Conservation (phyloP, 1,139 yeast genomes). For the Candida sanyaensis region DNA sequence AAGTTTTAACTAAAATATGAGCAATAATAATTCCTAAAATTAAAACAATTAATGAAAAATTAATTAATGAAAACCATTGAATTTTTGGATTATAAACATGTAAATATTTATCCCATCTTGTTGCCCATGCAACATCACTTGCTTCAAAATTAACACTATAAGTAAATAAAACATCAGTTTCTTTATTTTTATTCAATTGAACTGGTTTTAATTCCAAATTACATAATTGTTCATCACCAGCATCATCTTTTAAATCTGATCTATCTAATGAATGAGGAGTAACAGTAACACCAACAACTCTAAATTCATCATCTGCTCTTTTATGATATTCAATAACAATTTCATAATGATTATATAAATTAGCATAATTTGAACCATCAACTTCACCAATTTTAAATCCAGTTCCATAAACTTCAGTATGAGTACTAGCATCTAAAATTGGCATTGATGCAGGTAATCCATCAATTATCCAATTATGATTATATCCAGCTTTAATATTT, state of each 20-base stretch:
- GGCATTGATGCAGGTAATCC: slow-evolving; percentile 88
- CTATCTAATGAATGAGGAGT: slow-evolving; percentile 66
- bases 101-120: slow-evolving; percentile 97
- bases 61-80: slow-evolving; percentile 92
- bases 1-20: slow-evolving; percentile 76
- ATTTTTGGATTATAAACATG: slow-evolving; percentile 90
- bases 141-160: slow-evolving; percentile 59
- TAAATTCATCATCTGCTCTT: slow-evolving; percentile 63
- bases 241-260: slow-evolving; percentile 23
- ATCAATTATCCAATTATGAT: slow-evolving; percentile 91
- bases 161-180: slow-evolving; percentile 36
- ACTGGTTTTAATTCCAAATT: slow-evolving; percentile 31
- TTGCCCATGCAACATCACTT: slow-evolving; percentile 88
- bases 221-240: slow-evolving; percentile 35
- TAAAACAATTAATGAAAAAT: slow-evolving; percentile 79
- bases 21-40: slow-evolving; percentile 78
- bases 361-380: slow-evolving; percentile 51
- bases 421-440: slow-evolving; percentile 57
- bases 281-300: slow-evolving; percentile 91
- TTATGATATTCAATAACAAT: slow-evolving; percentile 80
- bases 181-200: slow-evolving; percentile 30
- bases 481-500: slow-evolving; percentile 78
- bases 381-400: slow-evolving; percentile 80
- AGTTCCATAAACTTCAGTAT: slow-evolving; percentile 65
- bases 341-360: slow-evolving; percentile 78